Percentiles rank a stretch among this genome's conserved stretches.
phyloP scores from a whole-genome alignment of 805 yeast genomes.

The Vanderwaltozyma polyspora region DNA sequence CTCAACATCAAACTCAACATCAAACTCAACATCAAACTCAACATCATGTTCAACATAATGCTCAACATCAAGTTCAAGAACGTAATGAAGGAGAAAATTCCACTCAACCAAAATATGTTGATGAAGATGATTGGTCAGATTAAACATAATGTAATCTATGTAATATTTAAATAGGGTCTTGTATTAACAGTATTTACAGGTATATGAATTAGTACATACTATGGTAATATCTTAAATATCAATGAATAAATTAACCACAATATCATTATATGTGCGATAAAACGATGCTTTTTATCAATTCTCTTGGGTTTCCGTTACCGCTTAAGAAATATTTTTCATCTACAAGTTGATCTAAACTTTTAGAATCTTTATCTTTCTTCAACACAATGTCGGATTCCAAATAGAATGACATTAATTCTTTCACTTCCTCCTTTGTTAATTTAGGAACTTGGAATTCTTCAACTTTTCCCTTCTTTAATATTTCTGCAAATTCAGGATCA shows the following conservation, averaged over 20 bases:
- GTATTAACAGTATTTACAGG: slow-evolving; percentile 8
- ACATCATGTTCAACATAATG: too few species aligned
- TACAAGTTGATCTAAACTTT: slow-evolving; percentile 29
- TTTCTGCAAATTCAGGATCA: slow-evolving; percentile 45
- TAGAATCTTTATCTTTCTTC: slow-evolving; percentile 24
- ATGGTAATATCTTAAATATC: too few species aligned
- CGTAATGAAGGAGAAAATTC: neutral
- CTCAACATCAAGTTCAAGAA: slow-evolving; percentile 1
- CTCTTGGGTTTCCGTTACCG: slow-evolving; percentile 59
- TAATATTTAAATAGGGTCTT: neutral
- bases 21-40: too few species aligned
- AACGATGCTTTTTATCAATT: slow-evolving; percentile 30
- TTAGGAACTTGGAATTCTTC: slow-evolving; percentile 33
- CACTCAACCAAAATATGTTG: slow-evolving; percentile 20
- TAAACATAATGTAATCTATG: slow-evolving; percentile 4
- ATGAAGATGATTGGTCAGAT: slow-evolving; percentile 27
- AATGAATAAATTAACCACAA: too few species aligned
- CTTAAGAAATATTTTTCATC: slow-evolving; percentile 42
- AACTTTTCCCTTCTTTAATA: slow-evolving; percentile 30
- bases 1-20: too few species aligned
- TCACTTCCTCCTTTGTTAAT: slow-evolving; percentile 36
- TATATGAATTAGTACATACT: slow-evolving; percentile 1
- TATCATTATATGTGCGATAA: too few species aligned
- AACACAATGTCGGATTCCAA: slow-evolving; percentile 32
- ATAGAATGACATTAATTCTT: slow-evolving; percentile 32